Conservation (phyloP, 371 early-diverging fungal genomes). For the Mucor mucedo region DNA sequence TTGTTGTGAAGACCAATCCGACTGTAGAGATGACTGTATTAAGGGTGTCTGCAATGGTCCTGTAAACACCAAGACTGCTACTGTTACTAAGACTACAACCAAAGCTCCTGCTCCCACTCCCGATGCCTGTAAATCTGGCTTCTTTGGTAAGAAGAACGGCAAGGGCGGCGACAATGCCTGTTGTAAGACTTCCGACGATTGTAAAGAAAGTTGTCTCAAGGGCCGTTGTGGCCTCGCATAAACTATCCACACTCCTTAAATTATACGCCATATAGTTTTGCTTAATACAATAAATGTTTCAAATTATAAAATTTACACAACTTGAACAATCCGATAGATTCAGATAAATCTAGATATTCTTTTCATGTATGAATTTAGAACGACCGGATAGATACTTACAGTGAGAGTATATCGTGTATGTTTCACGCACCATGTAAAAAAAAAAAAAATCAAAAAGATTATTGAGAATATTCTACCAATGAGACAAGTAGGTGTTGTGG, state of each 20-base stretch:
- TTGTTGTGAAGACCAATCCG: slow-evolving; percentile 16
- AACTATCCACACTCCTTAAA: neutral
- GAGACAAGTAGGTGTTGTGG: too few relatives aligned
- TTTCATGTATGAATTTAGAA: too few relatives aligned
- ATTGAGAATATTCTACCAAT: too few relatives aligned
- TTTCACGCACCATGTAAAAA: too few relatives aligned
- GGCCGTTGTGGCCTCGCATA: slow-evolving; percentile 13
- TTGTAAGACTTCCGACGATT: slow-evolving; percentile 16
- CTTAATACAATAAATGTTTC: too few relatives aligned
- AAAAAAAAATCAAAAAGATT: too few relatives aligned
- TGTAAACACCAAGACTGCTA: neutral
- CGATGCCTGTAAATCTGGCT: slow-evolving; percentile 13
- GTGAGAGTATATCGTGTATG: too few relatives aligned
- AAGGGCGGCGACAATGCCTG: slow-evolving; percentile 20
- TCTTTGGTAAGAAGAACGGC: slow-evolving; percentile 10
- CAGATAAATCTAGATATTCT: too few relatives aligned
- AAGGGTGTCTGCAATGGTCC: slow-evolving; percentile 18
- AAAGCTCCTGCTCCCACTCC: slow-evolving; percentile 3
- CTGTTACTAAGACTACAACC: neutral
- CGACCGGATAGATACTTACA: too few relatives aligned
- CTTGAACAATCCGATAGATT: too few relatives aligned
- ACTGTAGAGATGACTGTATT: slow-evolving; percentile 13
- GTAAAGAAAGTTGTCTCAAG: slow-evolving; percentile 13
- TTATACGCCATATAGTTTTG: neutral
- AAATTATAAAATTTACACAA: too few relatives aligned